A percentile compares a stretch with the other conserved stretches of the same genome.
phyloP scores from a whole-genome alignment of 2,329 filamentous ascomycete genomes.

The Curvularia verruculosa region DNA sequence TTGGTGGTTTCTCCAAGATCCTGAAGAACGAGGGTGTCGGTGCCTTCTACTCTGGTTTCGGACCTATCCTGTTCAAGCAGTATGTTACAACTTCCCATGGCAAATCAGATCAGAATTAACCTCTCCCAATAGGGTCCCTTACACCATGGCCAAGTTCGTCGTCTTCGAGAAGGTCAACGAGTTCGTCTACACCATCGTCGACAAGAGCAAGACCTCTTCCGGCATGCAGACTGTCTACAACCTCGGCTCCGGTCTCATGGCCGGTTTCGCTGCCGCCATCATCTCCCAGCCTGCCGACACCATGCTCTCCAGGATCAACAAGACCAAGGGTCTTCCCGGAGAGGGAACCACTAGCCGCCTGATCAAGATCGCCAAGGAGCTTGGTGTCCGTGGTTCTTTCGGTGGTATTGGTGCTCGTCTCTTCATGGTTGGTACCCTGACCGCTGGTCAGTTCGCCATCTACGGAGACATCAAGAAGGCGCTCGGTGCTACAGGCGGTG shows the following conservation, averaged over 20 bases:
- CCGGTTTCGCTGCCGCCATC: constrained; percentile 84
- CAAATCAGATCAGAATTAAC: constrained; percentile 17
- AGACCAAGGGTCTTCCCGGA: constrained; percentile 85
- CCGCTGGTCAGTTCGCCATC: constrained; percentile 76
- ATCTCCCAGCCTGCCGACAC: constrained; percentile 91
- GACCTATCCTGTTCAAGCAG: constrained; percentile 58
- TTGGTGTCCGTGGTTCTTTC: constrained; percentile 79
- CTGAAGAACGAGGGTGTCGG: constrained; percentile 79
- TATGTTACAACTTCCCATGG: constrained; percentile 25
- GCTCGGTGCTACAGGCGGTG: constrained; percentile 73
- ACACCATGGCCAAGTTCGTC: constrained; percentile 96
- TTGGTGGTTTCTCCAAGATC: constrained; percentile 84
- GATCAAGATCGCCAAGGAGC: constrained; percentile 87
- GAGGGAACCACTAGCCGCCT: constrained; percentile 81
- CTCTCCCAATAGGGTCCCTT: constrained; percentile 69
- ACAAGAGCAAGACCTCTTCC: constrained; percentile 73
- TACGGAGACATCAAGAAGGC: constrained; percentile 63
- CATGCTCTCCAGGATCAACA: constrained; percentile 96
- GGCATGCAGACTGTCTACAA: constrained; percentile 79
- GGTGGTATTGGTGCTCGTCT: constrained; percentile 81
- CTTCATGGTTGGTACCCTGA: constrained; percentile 70
- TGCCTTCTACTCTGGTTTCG: constrained; percentile 91
- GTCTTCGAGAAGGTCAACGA: constrained; percentile 89
- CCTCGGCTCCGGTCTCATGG: constrained; percentile 82
- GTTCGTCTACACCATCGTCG: constrained; percentile 68